Evolutionary conservation across 2,329 filamentous ascomycete genomes (phyloP).

Genomic region (Ceratocystis colombiana): DNA sequence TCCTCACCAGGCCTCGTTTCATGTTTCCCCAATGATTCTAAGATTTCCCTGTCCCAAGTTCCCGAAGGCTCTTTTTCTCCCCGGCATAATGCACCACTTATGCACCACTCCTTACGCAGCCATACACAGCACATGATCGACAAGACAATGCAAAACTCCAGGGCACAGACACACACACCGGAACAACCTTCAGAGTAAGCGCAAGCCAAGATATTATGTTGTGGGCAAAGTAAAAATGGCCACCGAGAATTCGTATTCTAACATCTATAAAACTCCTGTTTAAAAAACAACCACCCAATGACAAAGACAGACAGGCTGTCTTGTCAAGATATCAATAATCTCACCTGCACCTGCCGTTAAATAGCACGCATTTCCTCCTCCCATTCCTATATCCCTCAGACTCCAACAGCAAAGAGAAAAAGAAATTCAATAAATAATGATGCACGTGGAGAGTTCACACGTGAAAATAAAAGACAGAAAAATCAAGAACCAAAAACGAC

Average conservation of each 20-base stretch:
- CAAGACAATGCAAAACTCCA: background rate
- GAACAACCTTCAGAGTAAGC: too few species aligned
- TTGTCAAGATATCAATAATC: too few species aligned
- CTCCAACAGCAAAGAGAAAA: background rate
- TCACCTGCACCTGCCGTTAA: too few species aligned
- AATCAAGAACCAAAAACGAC: conserved; percentile 4
- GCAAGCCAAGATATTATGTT: background rate
- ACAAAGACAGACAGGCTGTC: too few species aligned
- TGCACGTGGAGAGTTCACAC: too few species aligned
- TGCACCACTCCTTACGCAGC: background rate
- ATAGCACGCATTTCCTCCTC: too few species aligned
- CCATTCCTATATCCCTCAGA: background rate
- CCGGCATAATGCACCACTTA: background rate
- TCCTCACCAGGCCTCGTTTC: background rate
- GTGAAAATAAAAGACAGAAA: background rate
- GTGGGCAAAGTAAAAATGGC: background rate
- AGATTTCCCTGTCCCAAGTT: background rate
- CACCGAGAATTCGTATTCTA: background rate
- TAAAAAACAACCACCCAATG: too few species aligned
- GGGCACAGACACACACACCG: too few species aligned
- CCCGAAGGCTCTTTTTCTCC: background rate
- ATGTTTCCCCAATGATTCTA: background rate
- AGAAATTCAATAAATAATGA: background rate
- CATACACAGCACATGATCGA: background rate
- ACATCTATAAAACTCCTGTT: background rate